Base-by-base conservation (phyloP, 495 filamentous ascomycete species). In the Thermothielavioides terrestris region DNA sequence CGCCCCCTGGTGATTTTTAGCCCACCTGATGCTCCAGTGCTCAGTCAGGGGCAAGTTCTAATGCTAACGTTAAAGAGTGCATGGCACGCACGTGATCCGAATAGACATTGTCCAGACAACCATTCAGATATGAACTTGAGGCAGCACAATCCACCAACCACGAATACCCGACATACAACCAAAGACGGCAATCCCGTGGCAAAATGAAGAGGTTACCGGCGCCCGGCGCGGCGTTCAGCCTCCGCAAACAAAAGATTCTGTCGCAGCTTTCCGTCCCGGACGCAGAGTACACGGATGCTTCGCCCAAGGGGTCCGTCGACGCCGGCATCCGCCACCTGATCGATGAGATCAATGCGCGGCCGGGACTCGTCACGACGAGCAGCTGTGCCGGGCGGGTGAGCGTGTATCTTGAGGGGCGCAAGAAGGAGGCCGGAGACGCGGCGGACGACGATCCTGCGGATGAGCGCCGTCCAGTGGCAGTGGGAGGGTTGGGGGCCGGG, bases 291-390 rank as follows among this genome's bases (percentile, higher is more conserved):
- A 77, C 75, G 36, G 88, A 92, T 63, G 71, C 79, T 3, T 94
- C 86, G 9, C 89, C 89, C 1, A 95, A 95, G 68, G 89, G 90
- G 6, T 83, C 79, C 0, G 75, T 95, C 17, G 91, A 95, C 59
- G 77, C 68, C 42, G 83, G 75, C 2, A 87, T 95, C 46, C 74
- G 79, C n/a, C 72, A 78, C 14, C 67, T 95, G 46, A 86, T 97
- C 39, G 71, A 70, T 36, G 79, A 81, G 49, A 80, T 95, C 58
- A 95, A 96, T 67, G 65, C 56, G 1, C 37, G 77, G n/a, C 76
- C 79, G 8, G 85, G 83, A 27, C 70, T 88, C 23, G 89, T 91
- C 22, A 95, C 88, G 6, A 95, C 89, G 11, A 95, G 90, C 64
- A 94, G 86, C 62, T 95, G 90, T 60, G 81, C 89, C 10, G 90